These are phyloP conservation scores for Termitomyces titanicus DNA, from an alignment of 768 basidiomycete genomes.

Conservation along the genomic window DNA sequence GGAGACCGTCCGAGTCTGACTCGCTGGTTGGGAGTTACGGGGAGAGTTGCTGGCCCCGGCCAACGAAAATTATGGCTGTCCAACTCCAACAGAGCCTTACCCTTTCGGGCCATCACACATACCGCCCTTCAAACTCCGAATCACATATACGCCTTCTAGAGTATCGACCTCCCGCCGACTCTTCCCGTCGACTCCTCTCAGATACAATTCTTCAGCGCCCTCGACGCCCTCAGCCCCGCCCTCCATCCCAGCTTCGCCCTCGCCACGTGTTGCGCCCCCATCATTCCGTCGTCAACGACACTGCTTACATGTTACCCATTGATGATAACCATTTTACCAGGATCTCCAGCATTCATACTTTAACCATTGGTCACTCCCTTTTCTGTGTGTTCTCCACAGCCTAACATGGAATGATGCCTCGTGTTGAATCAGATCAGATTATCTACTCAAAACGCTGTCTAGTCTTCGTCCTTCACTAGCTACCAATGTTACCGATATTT, in stretches of 20 bases:
- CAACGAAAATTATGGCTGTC: slow-evolving; percentile 16
- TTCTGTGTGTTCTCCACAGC: background rate
- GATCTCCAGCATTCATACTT: slow-evolving; percentile 10
- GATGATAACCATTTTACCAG: slow-evolving; percentile 15
- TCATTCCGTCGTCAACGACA: slow-evolving; percentile 14
- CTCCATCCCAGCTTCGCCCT: background rate
- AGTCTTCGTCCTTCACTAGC: background rate
- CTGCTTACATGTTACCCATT: background rate
- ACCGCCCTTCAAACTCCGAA: slow-evolving; percentile 30
- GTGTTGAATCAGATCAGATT: slow-evolving; percentile 11
- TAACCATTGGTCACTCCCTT: background rate
- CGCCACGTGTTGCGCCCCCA: slow-evolving; percentile 7
- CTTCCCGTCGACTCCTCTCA: no score
- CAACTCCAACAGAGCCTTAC: slow-evolving; percentile 12
- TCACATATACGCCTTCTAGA: no score
- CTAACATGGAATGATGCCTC: slow-evolving; percentile 10
- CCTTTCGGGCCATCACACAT: slow-evolving; percentile 20
- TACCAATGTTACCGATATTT: background rate
- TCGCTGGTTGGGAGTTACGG: background rate
- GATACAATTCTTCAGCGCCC: background rate
- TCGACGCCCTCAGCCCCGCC: background rate
- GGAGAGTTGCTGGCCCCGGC: slow-evolving; percentile 4
- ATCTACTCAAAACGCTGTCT: background rate
- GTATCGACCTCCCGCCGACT: no score
- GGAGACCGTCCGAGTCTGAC: background rate